Evolutionary conservation across 2,329 filamentous ascomycete species (phyloP).

Genomic region (Trichophyton mentagrophytes): DNA sequence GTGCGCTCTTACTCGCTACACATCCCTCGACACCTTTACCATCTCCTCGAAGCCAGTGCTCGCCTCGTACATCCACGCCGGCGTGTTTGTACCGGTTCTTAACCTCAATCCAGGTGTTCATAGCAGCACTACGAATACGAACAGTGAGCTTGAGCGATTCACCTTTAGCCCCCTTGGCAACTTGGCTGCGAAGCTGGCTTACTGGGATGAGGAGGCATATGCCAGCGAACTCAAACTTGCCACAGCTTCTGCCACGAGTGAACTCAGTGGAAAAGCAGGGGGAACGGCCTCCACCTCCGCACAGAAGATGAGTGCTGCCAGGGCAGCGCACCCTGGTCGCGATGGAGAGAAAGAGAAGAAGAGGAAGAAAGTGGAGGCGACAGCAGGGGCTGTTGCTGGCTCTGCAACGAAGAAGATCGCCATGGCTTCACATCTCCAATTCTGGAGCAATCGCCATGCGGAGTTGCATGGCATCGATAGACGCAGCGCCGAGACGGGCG

Average conservation of each 20-base stretch:
- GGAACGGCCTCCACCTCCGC: slow-evolving; percentile 5
- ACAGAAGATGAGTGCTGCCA: slow-evolving; percentile 18
- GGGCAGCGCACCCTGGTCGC: slow-evolving; percentile 9
- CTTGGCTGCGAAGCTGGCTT: slow-evolving; percentile 53
- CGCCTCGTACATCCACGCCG: slow-evolving; percentile 67
- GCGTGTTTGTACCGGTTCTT: slow-evolving; percentile 66
- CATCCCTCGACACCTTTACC: slow-evolving; percentile 60
- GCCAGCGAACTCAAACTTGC: slow-evolving; percentile 52
- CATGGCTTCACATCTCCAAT: slow-evolving; percentile 54
- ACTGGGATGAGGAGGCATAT: slow-evolving; percentile 65
- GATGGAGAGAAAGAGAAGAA: slow-evolving; percentile 36
- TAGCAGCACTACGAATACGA: slow-evolving; percentile 19
- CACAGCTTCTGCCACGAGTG: slow-evolving; percentile 31
- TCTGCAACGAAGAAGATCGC: slow-evolving; percentile 34
- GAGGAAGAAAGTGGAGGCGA: slow-evolving; percentile 36
- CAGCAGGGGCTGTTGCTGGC: slow-evolving; percentile 20
- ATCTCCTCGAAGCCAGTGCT: slow-evolving; percentile 61
- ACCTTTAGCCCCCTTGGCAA: slow-evolving; percentile 62
- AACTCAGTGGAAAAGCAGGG: slow-evolving; percentile 14
- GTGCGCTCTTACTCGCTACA: slow-evolving; percentile 59
- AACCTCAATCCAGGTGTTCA: slow-evolving; percentile 45
- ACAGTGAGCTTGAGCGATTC: slow-evolving; percentile 30
- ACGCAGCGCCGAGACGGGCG: slow-evolving; percentile 16
- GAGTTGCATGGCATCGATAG: slow-evolving; percentile 46
- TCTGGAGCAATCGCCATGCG: slow-evolving; percentile 58